A percentile compares a stretch with the other conserved stretches of the same genome.
Conservation (phyloP, 1,284 basidiomycete genomes). For the Fistulinella cinereoalba region DNA sequence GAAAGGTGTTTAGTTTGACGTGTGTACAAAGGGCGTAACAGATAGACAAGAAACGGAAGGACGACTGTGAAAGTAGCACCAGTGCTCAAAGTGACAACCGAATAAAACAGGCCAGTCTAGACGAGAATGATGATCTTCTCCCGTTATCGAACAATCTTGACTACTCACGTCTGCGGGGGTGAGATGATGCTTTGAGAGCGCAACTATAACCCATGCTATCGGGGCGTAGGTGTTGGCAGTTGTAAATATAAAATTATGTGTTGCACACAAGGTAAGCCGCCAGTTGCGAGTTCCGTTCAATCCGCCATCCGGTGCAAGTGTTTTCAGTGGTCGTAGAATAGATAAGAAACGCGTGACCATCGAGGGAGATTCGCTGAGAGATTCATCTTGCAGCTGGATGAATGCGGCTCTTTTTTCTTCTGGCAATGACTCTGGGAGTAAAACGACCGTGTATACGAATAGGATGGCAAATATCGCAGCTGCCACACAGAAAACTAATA, state of each 20-base stretch:
- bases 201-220: constrained; percentile 27
- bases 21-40: too few species aligned
- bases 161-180: constrained; percentile 22
- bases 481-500: constrained; percentile 28
- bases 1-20: too few species aligned
- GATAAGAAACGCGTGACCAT: too few species aligned
- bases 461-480: constrained; percentile 14
- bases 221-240: constrained; percentile 18
- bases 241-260: constrained; percentile 24
- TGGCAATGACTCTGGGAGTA: constrained; percentile 35
- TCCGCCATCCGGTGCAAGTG: constrained; percentile 22
- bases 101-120: constrained; percentile 34
- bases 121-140: constrained; percentile 7
- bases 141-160: neutral
- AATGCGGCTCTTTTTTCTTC: constrained; percentile 29
- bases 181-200: constrained; percentile 21
- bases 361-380: too few species aligned
- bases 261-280: constrained; percentile 30
- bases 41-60: too few species aligned
- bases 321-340: too few species aligned
- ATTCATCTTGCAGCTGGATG: too few species aligned
- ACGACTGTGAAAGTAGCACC: too few species aligned
- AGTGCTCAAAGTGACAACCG: too few species aligned
- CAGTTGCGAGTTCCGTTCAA: constrained; percentile 28
- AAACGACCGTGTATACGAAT: constrained; percentile 21